These are phyloP conservation scores for Flueggea neowawraea DNA, from an alignment of 441 rosid species.

Conservation along the genomic window DNA sequence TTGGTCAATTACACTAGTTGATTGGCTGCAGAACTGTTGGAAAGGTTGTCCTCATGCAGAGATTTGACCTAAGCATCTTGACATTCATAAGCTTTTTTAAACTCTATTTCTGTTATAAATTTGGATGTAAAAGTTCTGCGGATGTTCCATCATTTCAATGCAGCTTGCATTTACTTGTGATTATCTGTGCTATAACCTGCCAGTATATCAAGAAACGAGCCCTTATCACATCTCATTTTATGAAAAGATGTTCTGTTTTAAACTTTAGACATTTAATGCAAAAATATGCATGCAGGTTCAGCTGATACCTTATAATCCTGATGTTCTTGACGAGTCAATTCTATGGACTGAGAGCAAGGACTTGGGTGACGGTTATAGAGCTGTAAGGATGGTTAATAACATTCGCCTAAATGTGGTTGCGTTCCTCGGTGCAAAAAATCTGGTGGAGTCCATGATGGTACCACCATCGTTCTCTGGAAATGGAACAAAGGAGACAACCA, in stretches of 20 bases:
- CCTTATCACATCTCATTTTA: too few relatives aligned
- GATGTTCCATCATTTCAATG: too few relatives aligned
- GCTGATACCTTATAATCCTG: constrained; percentile 53
- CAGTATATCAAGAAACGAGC: too few relatives aligned
- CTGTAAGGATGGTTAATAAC: constrained; percentile 76
- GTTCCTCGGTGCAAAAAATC: constrained; percentile 60
- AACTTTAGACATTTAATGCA: not conserved
- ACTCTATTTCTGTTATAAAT: too few relatives aligned
- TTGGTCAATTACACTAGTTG: too few relatives aligned
- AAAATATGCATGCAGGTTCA: constrained; percentile 52
- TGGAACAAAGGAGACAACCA: constrained; percentile 91
- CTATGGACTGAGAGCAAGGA: constrained; percentile 80
- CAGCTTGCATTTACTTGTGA: too few relatives aligned
- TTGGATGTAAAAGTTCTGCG: too few relatives aligned
- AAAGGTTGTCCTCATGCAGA: too few relatives aligned
- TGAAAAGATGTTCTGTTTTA: not conserved
- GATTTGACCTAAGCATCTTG: too few relatives aligned
- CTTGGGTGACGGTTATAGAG: constrained; percentile 59
- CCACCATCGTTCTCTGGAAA: constrained; percentile 66
- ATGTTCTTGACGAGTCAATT: constrained; percentile 58
- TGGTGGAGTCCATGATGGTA: constrained; percentile 80
- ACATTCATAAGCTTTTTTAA: too few relatives aligned
- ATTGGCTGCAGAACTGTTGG: too few relatives aligned
- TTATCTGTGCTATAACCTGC: too few relatives aligned
- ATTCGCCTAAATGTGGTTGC: constrained; percentile 71